Evolutionary conservation across 805 yeast species (phyloP).

Genomic region (Cyberlindnera euphorbiae): DNA sequence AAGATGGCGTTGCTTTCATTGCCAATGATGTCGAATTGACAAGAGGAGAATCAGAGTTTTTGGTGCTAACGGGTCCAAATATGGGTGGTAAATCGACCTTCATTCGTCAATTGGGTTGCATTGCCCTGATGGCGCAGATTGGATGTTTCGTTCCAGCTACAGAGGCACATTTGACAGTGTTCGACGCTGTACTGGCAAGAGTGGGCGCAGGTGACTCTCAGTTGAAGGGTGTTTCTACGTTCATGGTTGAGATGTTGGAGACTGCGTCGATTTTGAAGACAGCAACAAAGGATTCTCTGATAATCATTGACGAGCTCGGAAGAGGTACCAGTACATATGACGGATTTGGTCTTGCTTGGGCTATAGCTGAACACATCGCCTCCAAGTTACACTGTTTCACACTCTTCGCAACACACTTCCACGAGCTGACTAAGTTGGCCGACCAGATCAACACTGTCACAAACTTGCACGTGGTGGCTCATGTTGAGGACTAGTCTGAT

Average conservation of each 20-base stretch:
- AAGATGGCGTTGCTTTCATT: slow-evolving; percentile 85
- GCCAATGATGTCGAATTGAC: slow-evolving; percentile 79
- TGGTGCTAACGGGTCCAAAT: slow-evolving; percentile 91
- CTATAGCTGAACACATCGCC: slow-evolving; percentile 84
- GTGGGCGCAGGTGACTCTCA: slow-evolving; percentile 99
- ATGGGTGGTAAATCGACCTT: slow-evolving; percentile 98
- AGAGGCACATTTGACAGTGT: slow-evolving; percentile 73
- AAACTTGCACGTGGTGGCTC: slow-evolving; percentile 92
- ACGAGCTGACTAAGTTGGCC: slow-evolving; percentile 82
- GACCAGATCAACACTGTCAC: slow-evolving; percentile 58
- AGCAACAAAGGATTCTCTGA: slow-evolving; percentile 72
- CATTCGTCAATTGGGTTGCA: slow-evolving; percentile 84
- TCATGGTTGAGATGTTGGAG: slow-evolving; percentile 95
- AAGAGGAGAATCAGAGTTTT: slow-evolving; percentile 57
- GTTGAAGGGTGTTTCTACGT: slow-evolving; percentile 92
- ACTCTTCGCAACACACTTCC: slow-evolving; percentile 95
- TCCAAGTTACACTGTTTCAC: slow-evolving; percentile 69
- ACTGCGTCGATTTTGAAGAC: slow-evolving; percentile 81
- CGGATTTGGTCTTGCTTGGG: slow-evolving; percentile 98
- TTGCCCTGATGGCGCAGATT: slow-evolving; percentile 80
- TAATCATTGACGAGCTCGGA: slow-evolving; percentile 92
- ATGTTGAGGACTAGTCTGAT: slow-evolving; percentile 51
- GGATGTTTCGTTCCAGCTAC: slow-evolving; percentile 86
- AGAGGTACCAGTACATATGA: slow-evolving; percentile 80
- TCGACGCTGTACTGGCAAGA: slow-evolving; percentile 90